Base-by-base conservation (phyloP, 805 yeast species). In the Tetrapisispora taiwanensis region DNA sequence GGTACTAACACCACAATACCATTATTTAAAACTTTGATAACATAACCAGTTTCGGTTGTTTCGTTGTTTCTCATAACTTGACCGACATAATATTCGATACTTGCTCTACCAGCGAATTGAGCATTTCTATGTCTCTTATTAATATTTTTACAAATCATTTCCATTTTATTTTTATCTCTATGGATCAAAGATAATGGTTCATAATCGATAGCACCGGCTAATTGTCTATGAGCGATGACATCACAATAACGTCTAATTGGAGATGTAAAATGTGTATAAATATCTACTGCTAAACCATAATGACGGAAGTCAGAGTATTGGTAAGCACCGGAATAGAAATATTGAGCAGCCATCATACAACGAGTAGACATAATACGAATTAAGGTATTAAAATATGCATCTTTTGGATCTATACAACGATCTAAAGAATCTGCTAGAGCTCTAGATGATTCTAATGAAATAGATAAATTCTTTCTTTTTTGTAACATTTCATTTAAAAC, bases 341-440 rank as follows among this genome's bases (percentile, higher is more conserved):
- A 92, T 61, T 90, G 97, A 1, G 99, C 99, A 1, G 98, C 95
- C 84, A 88, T 86, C 98, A 92, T 92, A 67, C 97, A 90, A 56
- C 99, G 76, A 0, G 99, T 92, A 7, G 97, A 92, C 95, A 92
- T 83, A 52, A 92, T 92, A 64, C 99, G 80, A 7, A 90, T 72
- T 54, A 92, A 72, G 0, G 97, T 92, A 65, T 92, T 92, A 74
- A 92, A 87, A 59, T 86, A 92, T 7, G 89, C 82, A 63, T 92
- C 97, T 0, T 75, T 59, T 20, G 80, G 76, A 63, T 90, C 97
- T 30, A 69, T 77, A 65, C 96, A 87, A 46, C 85, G 73, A 60
- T 92, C 98, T 42, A 92, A 71, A 17, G 97, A 88, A 56, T 89
- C 95, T 1, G 98, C 97, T 37, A 92, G 73, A 0, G 95, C 84